Base-by-base conservation (phyloP, 2,329 filamentous ascomycete genomes). In the Cordyceps tenuipes region DNA sequence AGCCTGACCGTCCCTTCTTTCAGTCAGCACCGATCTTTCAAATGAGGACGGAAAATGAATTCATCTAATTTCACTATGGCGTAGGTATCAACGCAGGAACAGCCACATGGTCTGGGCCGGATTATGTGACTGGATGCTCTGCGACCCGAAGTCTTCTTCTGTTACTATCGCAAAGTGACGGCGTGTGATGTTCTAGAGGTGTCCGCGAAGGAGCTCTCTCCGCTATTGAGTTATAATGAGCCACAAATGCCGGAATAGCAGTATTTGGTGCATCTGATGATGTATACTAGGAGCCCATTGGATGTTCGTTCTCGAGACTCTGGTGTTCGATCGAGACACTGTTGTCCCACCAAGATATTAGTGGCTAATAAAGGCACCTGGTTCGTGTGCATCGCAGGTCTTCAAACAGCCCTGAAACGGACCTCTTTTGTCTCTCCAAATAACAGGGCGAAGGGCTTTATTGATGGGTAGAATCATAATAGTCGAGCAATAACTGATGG, bases 241-340 rank as follows among this genome's bases (percentile, higher is more conserved):
- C 46, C 23, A 23, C 23, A 23, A 23, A 23, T 23, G 23, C 23
- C 67, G 41, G 65, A 59, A 8, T 68, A 63, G 21, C 64, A 67
- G 48, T 52, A 61, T 8, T 67, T 66, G 66, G 44, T 64, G 43
- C 64, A 66, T 60, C 62, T 62, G 10, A 58, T 66, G 19, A 59
- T 52, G 34, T 15, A 13, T 48, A 39, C 41, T 60, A 43, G 31
- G 41, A 7, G 23, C 9, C 13, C 21, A 3, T 19, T 23, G 31
- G 34, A 13, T 13, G 34, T 8, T 12, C 12, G 34, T 36, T 36
- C 12, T 36, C 34, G 8, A 29, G 34, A 36, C 34, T 13, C 6
- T 36, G 31, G 7, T 36, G 8, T 36, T 13, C 9, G 34, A 36
- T 36, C 9, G 34, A 36, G 34, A 36, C 9, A 13, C 34, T 10